phyloP scores from a whole-genome alignment of 768 basidiomycete genomes.

The Guyanaporus albipodus region DNA sequence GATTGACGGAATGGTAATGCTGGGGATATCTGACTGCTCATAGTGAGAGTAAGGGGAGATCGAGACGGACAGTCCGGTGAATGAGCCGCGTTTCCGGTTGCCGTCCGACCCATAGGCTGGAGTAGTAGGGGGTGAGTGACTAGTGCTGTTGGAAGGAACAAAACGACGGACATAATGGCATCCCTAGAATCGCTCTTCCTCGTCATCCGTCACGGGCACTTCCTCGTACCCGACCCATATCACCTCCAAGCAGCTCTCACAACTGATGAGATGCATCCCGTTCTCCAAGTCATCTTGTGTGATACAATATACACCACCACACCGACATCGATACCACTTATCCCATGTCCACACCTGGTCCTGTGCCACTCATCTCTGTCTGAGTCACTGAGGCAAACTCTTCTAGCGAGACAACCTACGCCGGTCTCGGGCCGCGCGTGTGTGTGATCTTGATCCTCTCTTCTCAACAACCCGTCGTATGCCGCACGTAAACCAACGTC shows the following conservation, averaged over 20 bases:
- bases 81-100: no score
- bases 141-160: no score
- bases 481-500: conserved; percentile 42
- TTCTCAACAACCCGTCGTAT: conserved; percentile 42
- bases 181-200: background rate
- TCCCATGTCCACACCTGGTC: conserved; percentile 18
- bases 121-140: no score
- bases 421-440: conserved; percentile 55
- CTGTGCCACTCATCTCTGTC: background rate
- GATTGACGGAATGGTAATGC: no score
- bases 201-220: conserved; percentile 30
- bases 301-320: conserved; percentile 65
- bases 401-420: conserved; percentile 74
- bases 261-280: conserved; percentile 69
- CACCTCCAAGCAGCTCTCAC: conserved; percentile 74
- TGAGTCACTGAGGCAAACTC: conserved; percentile 44
- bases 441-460: conserved; percentile 1
- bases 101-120: no score
- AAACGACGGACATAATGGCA: no score
- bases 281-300: conserved; percentile 56
- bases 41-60: no score
- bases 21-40: no score
- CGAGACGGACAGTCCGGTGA: no score
- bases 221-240: conserved; percentile 84
- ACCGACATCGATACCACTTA: conserved; percentile 69